Evolutionary conservation across 257 asterid genomes (phyloP), one percentile per base, ranked within the genome.

Genomic region (Capsicum pubescens): DNA sequence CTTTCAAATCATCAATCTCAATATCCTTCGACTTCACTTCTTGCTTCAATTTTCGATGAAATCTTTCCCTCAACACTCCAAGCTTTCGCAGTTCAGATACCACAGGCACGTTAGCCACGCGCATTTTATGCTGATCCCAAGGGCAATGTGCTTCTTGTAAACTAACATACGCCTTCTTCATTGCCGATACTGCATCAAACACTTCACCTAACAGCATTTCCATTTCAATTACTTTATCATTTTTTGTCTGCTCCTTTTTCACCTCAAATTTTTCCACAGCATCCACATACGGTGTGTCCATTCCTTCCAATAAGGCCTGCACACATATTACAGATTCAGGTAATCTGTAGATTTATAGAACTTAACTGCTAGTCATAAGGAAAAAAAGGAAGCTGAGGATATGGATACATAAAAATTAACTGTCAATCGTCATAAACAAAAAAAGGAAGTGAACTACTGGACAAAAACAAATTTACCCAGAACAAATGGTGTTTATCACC

Each of bases 261-360:
- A 6, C 16, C 39, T 50, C 79, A 21, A 74, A 74, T 9, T 74
- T 74, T 74, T 74, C 44, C 17, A n/a, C n/a, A 72, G 80, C 48
- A 3, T 72, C 80, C 42, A 21, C 80, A 74, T 21, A 74, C 12
- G 80, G 80, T 48, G 59, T 10, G 44, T 12, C 99, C 99, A 86
- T 96, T 96, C 86, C 99, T 95, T 85, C 99, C 99, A 85, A 96
- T 94, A 87, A 96, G 98, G 46, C 99, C 99, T 96, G 90, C 84
- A 89, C 14, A 67, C 80, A 85, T 42, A 85, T 57, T 79, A 72
- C 66, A 82, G 59, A 76, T 6, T 21, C 57, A 76, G n/a, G 57
- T 36, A 50, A 82, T 69, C 63, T 17, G 12, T 68, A 42, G 66
- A 66, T 82, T n/a, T 63, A 82, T 48, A 68, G 35, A 44, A 82